Percentiles rank a stretch among this genome's conserved stretches.
Evolutionary conservation across 768 basidiomycete genomes (phyloP).

Genomic region (Sarcodon sp.): DNA sequence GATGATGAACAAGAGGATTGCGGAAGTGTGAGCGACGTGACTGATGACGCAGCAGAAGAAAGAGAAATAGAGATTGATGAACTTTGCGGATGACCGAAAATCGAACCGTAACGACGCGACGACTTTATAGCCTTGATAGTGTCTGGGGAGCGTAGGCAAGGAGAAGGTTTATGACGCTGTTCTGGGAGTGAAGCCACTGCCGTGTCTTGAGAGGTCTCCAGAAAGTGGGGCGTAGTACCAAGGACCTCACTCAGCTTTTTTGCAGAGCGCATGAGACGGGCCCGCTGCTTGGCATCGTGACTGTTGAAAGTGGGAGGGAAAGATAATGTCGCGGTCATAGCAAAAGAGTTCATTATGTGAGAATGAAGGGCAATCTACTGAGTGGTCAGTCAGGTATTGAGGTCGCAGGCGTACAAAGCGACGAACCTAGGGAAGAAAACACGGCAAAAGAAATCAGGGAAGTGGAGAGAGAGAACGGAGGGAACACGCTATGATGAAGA

Average conservation of each 20-base stretch:
- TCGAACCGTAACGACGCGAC: not conserved
- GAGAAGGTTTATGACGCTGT: not conserved
- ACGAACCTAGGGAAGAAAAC: no score
- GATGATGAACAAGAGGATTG: not conserved
- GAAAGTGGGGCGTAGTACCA: conserved; percentile 44
- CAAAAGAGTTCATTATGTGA: no score
- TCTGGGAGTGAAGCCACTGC: not conserved
- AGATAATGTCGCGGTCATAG: no score
- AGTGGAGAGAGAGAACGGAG: no score
- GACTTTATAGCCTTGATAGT: not conserved
- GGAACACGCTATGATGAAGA: no score
- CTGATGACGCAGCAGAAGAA: not conserved
- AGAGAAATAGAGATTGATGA: not conserved
- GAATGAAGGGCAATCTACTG: no score
- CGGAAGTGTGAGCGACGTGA: not conserved
- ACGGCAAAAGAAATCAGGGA: no score
- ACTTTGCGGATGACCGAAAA: not conserved
- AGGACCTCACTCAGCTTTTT: conserved; percentile 48
- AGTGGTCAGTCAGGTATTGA: no score
- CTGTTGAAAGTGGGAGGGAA: conserved; percentile 45
- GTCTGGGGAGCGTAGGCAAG: not conserved
- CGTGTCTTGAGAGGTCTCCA: conserved; percentile 20
- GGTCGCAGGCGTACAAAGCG: no score
- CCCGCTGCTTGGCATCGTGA: conserved; percentile 35
- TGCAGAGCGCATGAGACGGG: conserved; percentile 40